Conservation (phyloP, 768 basidiomycete genomes). For the Trametes cingulata region DNA sequence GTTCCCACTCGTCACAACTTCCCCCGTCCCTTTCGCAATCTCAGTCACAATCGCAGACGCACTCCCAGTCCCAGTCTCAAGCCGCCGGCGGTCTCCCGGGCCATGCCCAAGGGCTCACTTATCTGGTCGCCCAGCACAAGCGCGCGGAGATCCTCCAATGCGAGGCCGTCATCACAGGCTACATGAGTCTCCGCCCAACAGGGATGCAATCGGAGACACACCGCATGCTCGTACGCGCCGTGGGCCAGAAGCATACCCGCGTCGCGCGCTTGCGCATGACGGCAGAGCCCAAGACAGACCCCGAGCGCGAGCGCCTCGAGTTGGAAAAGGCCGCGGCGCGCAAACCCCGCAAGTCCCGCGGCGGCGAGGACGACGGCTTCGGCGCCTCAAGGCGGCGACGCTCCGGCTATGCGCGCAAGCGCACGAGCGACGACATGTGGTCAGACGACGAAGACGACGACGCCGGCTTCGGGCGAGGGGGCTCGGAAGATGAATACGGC, state of each 20-base stretch:
- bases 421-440: conserved; percentile 50
- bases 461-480: conserved; percentile 29
- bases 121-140: conserved; percentile 89
- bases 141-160: conserved; percentile 84
- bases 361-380: conserved; percentile 51
- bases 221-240: conserved; percentile 82
- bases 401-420: conserved; percentile 39
- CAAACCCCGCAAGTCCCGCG: conserved; percentile 61
- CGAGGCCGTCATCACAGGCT: conserved; percentile 80
- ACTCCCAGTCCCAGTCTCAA: conserved; percentile 34
- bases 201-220: conserved; percentile 92
- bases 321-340: conserved; percentile 61
- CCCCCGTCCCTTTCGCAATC: conserved; percentile 38
- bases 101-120: conserved; percentile 77
- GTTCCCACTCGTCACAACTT: conserved; percentile 34
- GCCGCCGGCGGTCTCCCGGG: conserved; percentile 27
- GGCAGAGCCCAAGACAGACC: conserved; percentile 74
- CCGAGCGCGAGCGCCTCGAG: conserved; percentile 72
- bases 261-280: conserved; percentile 78
- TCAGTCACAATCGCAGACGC: conserved; percentile 38
- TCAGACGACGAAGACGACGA: conserved; percentile 70
- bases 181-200: conserved; percentile 81
- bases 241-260: conserved; percentile 83
- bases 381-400: conserved; percentile 51
- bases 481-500: conserved; percentile 47